phyloP scores from a whole-genome alignment of 192 early-diverging fungal genomes.

The Mortierella hygrophila region DNA sequence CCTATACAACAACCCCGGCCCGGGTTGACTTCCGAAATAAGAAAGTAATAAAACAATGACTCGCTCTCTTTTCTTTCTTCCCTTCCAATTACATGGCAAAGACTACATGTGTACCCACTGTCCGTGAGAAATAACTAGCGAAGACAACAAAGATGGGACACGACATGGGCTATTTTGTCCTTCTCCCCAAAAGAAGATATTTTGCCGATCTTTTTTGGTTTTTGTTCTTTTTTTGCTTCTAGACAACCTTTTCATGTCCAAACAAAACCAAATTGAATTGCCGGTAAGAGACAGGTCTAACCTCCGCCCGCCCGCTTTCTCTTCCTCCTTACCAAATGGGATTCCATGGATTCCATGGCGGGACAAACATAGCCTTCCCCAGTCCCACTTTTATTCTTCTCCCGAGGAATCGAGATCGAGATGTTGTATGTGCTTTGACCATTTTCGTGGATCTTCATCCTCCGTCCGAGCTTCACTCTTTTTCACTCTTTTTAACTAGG shows the following conservation, averaged over 20 bases:
- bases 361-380: neutral
- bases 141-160: neutral
- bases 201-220: slow-evolving; percentile 8
- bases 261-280: slow-evolving; percentile 3
- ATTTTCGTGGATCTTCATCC: neutral
- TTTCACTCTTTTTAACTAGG: too few relatives aligned
- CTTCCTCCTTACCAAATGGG: neutral
- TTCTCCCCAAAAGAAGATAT: neutral
- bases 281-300: neutral
- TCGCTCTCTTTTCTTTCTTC: neutral
- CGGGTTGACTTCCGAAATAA: too few relatives aligned
- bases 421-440: neutral
- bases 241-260: neutral
- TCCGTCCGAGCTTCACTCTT: neutral
- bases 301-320: slow-evolving; percentile 2
- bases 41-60: neutral
- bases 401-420: neutral
- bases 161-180: neutral
- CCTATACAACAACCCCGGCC: too few relatives aligned
- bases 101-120: neutral
- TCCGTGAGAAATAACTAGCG: too few relatives aligned
- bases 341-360: neutral
- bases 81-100: neutral
- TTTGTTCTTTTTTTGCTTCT: slow-evolving; percentile 10
- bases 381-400: neutral